A percentile compares a stretch with the other conserved stretches of the same genome.
These are phyloP conservation scores for Lactarius psammicola DNA, from an alignment of 768 basidiomycete genomes.

Conservation along the genomic window DNA sequence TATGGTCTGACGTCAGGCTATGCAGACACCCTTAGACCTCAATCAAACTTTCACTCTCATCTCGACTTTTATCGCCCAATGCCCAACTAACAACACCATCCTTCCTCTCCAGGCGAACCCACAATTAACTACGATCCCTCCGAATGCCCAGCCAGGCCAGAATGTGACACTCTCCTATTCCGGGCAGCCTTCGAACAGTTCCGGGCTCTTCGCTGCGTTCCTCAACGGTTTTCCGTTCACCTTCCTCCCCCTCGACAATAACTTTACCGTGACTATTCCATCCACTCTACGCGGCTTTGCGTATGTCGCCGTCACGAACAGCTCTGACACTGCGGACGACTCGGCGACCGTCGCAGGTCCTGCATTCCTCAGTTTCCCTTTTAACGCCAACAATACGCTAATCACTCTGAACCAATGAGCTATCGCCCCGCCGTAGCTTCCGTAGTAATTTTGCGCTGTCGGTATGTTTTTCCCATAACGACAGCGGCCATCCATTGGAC, in stretches of 20 bases:
- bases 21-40: slow-evolving; percentile 29
- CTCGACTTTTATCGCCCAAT: slow-evolving; percentile 45
- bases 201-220: slow-evolving; percentile 10
- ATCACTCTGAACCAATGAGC: slow-evolving; percentile 4
- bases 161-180: slow-evolving; percentile 34
- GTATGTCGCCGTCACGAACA: slow-evolving; percentile 1
- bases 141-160: slow-evolving; percentile 36
- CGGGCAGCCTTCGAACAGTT: neutral
- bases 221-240: slow-evolving; percentile 7
- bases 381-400: slow-evolving; percentile 3
- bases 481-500: neutral
- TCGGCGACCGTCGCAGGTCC: slow-evolving; percentile 12
- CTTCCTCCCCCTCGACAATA: slow-evolving; percentile 4
- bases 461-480: neutral
- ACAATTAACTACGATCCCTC: slow-evolving; percentile 37
- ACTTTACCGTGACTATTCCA: neutral
- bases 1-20: slow-evolving; percentile 1
- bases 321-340: neutral
- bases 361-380: slow-evolving; percentile 10
- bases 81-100: slow-evolving; percentile 48
- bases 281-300: neutral
- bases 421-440: neutral
- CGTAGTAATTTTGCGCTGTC: slow-evolving; percentile 3
- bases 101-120: slow-evolving; percentile 53
- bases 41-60: slow-evolving; percentile 50